A percentile compares a stretch with the other conserved stretches of the same genome.
Evolutionary conservation across 306 rosid genomes (phyloP).

Genomic region (Gleditsia sinensis): DNA sequence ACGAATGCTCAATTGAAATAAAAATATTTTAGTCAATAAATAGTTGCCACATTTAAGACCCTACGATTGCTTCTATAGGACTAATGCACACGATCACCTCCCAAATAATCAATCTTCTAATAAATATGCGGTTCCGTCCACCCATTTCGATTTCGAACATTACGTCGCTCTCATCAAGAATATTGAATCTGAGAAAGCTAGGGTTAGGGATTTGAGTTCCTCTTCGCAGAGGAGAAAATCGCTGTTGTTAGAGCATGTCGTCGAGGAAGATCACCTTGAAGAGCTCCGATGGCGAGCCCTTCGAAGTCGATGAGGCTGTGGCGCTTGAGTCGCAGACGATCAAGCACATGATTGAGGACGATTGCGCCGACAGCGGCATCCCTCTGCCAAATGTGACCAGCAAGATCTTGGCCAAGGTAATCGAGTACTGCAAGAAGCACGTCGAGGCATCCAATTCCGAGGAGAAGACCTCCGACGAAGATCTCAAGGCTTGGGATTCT

Average conservation of each 20-base stretch:
- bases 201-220: background rate
- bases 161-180: too few relatives aligned
- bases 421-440: conserved; percentile 81
- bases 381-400: conserved; percentile 83
- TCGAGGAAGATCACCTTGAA: conserved; percentile 59
- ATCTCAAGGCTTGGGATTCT: conserved; percentile 63
- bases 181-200: background rate
- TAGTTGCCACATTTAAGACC: background rate
- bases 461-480: conserved; percentile 56
- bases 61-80: background rate
- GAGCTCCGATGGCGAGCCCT: conserved; percentile 79
- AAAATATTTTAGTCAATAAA: background rate
- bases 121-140: background rate
- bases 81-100: background rate
- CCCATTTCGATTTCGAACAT: too few relatives aligned
- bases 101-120: background rate
- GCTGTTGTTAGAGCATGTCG: conserved; percentile 31
- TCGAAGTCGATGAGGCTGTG: conserved; percentile 73
- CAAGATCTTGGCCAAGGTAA: conserved; percentile 76
- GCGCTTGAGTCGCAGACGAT: conserved; percentile 82
- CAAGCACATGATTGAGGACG: conserved; percentile 77
- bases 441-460: conserved; percentile 50
- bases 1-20: too few relatives aligned
- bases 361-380: conserved; percentile 63
- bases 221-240: background rate